Evolutionary conservation across 1,284 basidiomycete species (phyloP).

Genomic region (Gymnopus androsaceus): DNA sequence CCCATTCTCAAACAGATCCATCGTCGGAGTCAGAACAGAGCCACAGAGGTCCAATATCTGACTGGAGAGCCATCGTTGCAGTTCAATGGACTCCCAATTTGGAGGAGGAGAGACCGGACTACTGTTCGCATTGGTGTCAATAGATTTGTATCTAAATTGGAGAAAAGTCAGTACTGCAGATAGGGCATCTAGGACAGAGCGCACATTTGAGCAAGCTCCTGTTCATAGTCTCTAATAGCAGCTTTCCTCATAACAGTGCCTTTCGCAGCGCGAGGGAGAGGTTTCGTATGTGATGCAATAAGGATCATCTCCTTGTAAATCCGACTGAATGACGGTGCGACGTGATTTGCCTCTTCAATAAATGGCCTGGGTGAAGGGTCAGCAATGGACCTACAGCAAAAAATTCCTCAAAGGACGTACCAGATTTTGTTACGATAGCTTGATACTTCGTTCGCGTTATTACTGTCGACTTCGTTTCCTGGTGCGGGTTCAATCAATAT

Average conservation of each 20-base stretch:
- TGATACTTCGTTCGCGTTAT: not conserved
- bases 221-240: constrained; percentile 13
- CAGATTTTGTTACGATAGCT: constrained; percentile 11
- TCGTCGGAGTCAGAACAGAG: constrained; percentile 22
- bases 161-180: too few relatives aligned
- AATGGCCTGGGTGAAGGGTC: not conserved
- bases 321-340: constrained; percentile 8
- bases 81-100: not conserved
- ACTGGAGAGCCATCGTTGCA: constrained; percentile 10
- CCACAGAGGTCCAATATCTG: constrained; percentile 16
- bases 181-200: too few relatives aligned
- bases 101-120: constrained; percentile 6
- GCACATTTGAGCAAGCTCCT: constrained; percentile 21
- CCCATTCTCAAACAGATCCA: constrained; percentile 12
- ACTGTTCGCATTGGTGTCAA: constrained; percentile 10
- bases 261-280: constrained; percentile 20
- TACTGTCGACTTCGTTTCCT: not conserved
- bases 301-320: constrained; percentile 18
- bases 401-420: not conserved
- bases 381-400: not conserved
- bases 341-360: constrained; percentile 10
- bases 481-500: constrained; percentile 13
- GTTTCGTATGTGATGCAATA: constrained; percentile 13
- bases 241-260: constrained; percentile 19
- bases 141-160: constrained; percentile 11